These are phyloP conservation scores for Plectosphaerella sp. DNA, from an alignment of 2,329 filamentous ascomycete species.

Conservation along the genomic window DNA sequence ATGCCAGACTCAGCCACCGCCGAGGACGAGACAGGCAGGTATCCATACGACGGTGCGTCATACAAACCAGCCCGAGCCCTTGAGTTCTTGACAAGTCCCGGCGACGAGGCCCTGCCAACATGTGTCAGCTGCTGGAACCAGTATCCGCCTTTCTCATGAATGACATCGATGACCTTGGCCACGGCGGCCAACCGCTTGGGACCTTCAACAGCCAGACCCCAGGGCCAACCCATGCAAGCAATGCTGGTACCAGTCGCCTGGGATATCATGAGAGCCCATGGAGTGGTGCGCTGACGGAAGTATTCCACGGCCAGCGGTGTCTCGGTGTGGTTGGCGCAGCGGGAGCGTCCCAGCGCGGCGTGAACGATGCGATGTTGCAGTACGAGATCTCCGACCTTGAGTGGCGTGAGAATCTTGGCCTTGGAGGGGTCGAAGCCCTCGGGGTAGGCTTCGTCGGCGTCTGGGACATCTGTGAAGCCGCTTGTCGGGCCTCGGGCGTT, in stretches of 20 bases:
- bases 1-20: too few relatives aligned
- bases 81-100: neutral
- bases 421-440: too few relatives aligned
- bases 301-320: conserved; percentile 23
- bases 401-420: conserved; percentile 15
- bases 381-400: conserved; percentile 25
- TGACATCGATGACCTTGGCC: conserved; percentile 5
- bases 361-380: conserved; percentile 31
- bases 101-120: neutral
- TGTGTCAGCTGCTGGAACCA: neutral
- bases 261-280: conserved; percentile 22
- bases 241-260: conserved; percentile 25
- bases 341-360: conserved; percentile 12
- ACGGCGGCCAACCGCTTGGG: conserved; percentile 22
- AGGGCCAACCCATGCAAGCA: conserved; percentile 20
- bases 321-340: conserved; percentile 9
- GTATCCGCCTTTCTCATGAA: neutral
- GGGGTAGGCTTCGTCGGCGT: too few relatives aligned
- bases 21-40: too few relatives aligned
- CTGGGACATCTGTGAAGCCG: too few relatives aligned
- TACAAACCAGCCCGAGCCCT: too few relatives aligned
- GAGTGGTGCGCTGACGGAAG: conserved; percentile 24
- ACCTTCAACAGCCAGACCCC: conserved; percentile 23
- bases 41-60: too few relatives aligned
- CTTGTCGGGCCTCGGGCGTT: too few relatives aligned